Evolutionary conservation across 192 early-diverging fungal species (phyloP), one percentile per base, ranked within the genome.

Genomic region (Coemansia sp.): DNA sequence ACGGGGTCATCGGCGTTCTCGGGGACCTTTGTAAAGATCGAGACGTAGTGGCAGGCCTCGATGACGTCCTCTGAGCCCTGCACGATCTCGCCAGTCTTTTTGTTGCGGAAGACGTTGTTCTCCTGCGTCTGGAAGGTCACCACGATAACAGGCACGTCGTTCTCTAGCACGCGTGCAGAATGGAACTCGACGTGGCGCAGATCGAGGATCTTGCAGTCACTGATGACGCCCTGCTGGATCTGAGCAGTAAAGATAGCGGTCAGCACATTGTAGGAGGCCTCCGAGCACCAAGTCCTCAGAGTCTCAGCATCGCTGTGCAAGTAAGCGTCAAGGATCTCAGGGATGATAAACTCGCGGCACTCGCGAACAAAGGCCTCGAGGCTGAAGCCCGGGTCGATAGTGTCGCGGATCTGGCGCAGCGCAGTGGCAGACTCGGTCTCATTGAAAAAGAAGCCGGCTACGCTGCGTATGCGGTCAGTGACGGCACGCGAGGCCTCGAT

Each of bases 251-350:
- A 86, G 31, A 90, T 90, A 34, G 92, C 92, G 0, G 91, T 89
- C 63, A 99, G 78, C 57, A 95, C 87, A 73, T 90, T 93, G 76
- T 89, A 91, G 9, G 90, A 90, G 66, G 89, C 91, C 83, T 99
- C 98, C 11, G 92, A 94, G 85, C 95, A 97, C 96, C 98, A 99
- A 57, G 90, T 78, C 73, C 89, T 88, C 46, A 99, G 86, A 5
- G 91, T 91, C 65, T 86, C 90, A 2, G 86, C 83, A 68, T 98
- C 95, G 36, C 91, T 88, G 67, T 90, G 92, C 62, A 99, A 76
- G 50, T 96, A 95, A 0, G 95, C 96, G 65, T 99, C 98, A 74
- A 98, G 87, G 60, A 99, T 84, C 72, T 99, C 98, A 9, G 98
- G 96, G 73, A 99, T 85, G 62, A 95, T 94, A 64, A 90, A 98